Evolutionary conservation across 345 rosid genomes (phyloP), one percentile per base, ranked within the genome.

Genomic region (Acer negundo): DNA sequence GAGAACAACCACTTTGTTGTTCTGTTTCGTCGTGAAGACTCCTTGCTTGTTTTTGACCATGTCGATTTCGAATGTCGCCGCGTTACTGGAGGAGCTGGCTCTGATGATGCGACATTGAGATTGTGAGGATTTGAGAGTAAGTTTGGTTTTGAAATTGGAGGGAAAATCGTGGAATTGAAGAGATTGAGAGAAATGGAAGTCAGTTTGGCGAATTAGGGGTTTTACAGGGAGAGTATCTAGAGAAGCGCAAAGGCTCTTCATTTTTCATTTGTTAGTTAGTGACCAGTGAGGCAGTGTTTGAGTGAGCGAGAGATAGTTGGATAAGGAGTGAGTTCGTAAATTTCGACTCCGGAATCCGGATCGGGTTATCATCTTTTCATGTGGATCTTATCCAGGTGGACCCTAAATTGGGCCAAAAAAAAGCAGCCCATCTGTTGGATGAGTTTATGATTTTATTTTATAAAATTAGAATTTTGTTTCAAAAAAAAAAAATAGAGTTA

Each of bases 11-110:
- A 95, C 98, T 73, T 88, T 92, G 80, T 82, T 87, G 81, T 83
- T 84, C 81, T 82, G 79, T 75, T 83, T 90, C 44, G 94, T 91
- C 3, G 97, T 68, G 88, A 84, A 93, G 61, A 89, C 58, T 0
- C 99, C 99, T 53, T 89, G 88, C 81, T 78, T 92, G 90, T 87
- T 90, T 77, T 70, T 89, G 3, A 93, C 94, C 96, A 95, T 90
- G 83, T 95, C 97, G 80, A 95, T 88, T 68, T 92, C 96, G 3
- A 86, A 85, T 0, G 92, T 58, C 3, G 87, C 65, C 22, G 87
- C 81, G 65, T 63, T 12, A 35, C 49, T 24, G 1, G 73, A 62
- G 19, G 81, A 80, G 78, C 77, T 70, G 78, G 81, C 77, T 66
- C 55, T 75, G 82, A 82, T 77, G 82, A 80, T 55, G 62, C 47